phyloP scores from a whole-genome alignment of 2,329 filamentous ascomycete species.

The Magnaporthiopsis rhizophila region DNA sequence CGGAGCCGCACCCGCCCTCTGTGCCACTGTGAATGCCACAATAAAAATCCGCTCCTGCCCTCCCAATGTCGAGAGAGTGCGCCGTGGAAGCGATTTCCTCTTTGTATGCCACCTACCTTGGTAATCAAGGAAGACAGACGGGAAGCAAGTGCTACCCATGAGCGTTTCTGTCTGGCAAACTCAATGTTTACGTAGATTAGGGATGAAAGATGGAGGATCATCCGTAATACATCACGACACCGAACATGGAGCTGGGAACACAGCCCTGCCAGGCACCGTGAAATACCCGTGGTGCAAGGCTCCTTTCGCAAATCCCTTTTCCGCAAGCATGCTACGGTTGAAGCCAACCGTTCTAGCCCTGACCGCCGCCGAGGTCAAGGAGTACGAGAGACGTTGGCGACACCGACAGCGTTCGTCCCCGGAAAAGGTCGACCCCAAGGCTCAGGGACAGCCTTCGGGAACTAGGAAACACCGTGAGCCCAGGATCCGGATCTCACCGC shows the following conservation, averaged over 20 bases:
- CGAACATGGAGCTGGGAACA: background rate
- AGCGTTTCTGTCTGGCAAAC: background rate
- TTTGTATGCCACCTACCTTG: too few species aligned
- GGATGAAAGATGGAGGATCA: background rate
- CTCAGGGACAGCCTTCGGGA: background rate
- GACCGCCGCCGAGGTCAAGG: constrained; percentile 32
- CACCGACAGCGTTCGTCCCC: background rate
- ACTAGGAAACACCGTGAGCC: background rate
- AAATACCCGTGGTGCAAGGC: background rate
- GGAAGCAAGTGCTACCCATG: background rate
- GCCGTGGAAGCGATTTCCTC: background rate
- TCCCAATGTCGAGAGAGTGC: too few species aligned
- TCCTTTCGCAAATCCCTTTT: background rate
- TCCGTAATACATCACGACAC: background rate
- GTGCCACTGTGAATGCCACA: too few species aligned
- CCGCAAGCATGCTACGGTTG: constrained; percentile 31
- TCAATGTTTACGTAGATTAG: background rate
- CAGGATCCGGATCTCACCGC: background rate
- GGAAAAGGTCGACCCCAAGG: background rate
- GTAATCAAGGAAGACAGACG: background rate
- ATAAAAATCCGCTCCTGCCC: too few species aligned
- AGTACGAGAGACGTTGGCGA: constrained; percentile 22
- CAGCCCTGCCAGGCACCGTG: background rate
- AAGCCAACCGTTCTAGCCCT: constrained; percentile 30
- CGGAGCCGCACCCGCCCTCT: background rate